Percentiles rank a stretch among this genome's conserved stretches.
Evolutionary conservation across 2,329 filamentous ascomycete species (phyloP).

Genomic region (Hypoxylon sp.): DNA sequence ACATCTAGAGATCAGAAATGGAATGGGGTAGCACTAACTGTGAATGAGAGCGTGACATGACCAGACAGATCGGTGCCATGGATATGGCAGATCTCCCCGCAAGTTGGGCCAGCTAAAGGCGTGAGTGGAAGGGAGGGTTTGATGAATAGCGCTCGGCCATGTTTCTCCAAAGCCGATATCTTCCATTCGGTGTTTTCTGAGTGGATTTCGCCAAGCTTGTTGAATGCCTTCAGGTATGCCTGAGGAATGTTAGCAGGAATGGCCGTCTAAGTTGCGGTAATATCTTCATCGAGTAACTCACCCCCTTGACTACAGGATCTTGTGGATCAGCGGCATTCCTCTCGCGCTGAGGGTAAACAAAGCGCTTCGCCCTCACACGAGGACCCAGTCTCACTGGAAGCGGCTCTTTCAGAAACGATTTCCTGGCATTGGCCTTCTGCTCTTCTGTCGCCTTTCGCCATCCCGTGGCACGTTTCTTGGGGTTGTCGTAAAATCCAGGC

Average conservation of each 20-base stretch:
- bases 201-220: conserved; percentile 33
- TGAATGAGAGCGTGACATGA: conserved; percentile 40
- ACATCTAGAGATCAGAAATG: too few relatives aligned
- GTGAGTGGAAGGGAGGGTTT: conserved; percentile 33
- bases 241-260: conserved; percentile 21
- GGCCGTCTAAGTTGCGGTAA: not conserved
- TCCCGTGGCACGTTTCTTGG: conserved; percentile 35
- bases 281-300: conserved; percentile 1
- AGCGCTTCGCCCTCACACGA: conserved; percentile 36
- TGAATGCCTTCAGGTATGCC: conserved; percentile 35
- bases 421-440: conserved; percentile 36
- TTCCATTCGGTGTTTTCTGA: conserved; percentile 33
- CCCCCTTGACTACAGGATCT: conserved; percentile 29
- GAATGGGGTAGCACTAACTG: too few relatives aligned
- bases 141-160: conserved; percentile 37
- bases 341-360: conserved; percentile 41
- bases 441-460: conserved; percentile 39
- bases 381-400: conserved; percentile 35
- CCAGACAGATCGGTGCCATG: conserved; percentile 37
- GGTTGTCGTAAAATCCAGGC: conserved; percentile 38
- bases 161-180: conserved; percentile 37
- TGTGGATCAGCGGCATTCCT: conserved; percentile 37
- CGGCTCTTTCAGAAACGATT: conserved; percentile 37
- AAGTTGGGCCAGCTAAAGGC: conserved; percentile 26
- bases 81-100: conserved; percentile 40